Conservation (phyloP, 768 basidiomycete species). For the Mycena venus region DNA sequence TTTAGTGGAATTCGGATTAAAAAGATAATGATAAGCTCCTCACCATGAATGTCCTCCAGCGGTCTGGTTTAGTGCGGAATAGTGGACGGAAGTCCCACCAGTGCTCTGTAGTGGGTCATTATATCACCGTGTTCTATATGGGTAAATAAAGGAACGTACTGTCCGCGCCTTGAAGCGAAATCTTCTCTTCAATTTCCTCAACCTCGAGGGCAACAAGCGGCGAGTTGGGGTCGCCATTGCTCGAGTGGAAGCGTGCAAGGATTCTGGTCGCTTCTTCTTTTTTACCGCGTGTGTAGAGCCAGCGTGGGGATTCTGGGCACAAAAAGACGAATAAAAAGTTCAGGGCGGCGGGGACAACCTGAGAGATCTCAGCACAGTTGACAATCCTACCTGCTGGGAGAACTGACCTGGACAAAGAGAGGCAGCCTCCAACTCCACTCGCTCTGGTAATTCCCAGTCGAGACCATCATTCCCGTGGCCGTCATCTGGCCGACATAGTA, state of each 20-base stretch:
- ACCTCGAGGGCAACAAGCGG: slow-evolving; percentile 67
- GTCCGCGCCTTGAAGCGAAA: slow-evolving; percentile 59
- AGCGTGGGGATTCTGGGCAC: slow-evolving; percentile 70
- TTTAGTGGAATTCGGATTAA: too few relatives aligned
- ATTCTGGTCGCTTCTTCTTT: slow-evolving; percentile 56
- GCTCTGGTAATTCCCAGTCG: slow-evolving; percentile 57
- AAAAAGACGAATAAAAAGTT: slow-evolving; percentile 61
- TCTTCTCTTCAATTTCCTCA: slow-evolving; percentile 66
- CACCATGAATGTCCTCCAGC: slow-evolving; percentile 65
- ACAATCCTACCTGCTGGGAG: neutral
- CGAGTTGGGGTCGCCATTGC: slow-evolving; percentile 58
- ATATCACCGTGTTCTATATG: neutral
- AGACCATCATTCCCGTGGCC: slow-evolving; percentile 69
- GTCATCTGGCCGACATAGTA: slow-evolving; percentile 68
- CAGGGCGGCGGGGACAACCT: slow-evolving; percentile 61
- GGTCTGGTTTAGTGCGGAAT: slow-evolving; percentile 59
- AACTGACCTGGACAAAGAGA: slow-evolving; percentile 60
- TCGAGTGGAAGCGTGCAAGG: slow-evolving; percentile 64
- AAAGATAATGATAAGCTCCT: too few relatives aligned
- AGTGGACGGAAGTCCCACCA: slow-evolving; percentile 71
- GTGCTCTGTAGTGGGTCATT: slow-evolving; percentile 43
- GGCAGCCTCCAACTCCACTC: slow-evolving; percentile 65
- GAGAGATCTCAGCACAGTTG: neutral
- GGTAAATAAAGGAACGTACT: slow-evolving; percentile 45
- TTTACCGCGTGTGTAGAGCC: slow-evolving; percentile 65